phyloP scores from a whole-genome alignment of 805 yeast genomes.

The Pichia insulana region DNA sequence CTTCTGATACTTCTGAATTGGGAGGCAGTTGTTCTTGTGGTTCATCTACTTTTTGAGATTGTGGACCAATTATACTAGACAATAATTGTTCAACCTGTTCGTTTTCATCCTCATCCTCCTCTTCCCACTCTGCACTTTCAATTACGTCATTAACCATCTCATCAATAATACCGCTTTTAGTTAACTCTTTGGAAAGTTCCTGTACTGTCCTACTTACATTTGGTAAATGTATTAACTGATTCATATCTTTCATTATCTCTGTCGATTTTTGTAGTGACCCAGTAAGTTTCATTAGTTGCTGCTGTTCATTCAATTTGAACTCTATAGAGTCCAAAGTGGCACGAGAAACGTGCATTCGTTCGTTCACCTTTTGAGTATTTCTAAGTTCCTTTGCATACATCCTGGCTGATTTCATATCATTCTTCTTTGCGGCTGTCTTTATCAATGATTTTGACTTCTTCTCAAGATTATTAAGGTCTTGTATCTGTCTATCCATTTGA shows the following conservation, averaged over 20 bases:
- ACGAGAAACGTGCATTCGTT: constrained; percentile 65
- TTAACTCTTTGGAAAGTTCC: constrained; percentile 76
- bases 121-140: constrained; percentile 59
- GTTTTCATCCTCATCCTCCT: constrained; percentile 54
- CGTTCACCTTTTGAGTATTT: constrained; percentile 62
- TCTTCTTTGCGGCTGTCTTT: constrained; percentile 63
- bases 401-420: constrained; percentile 67
- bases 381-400: constrained; percentile 77
- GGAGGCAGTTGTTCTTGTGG: constrained; percentile 5
- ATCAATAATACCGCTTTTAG: constrained; percentile 78
- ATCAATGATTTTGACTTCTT: constrained; percentile 73
- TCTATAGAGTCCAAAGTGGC: constrained; percentile 81
- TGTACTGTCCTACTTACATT: constrained; percentile 76
- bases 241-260: constrained; percentile 81
- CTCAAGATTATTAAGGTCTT: constrained; percentile 48
- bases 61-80: constrained; percentile 31
- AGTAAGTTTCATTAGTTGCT: constrained; percentile 73
- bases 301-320: constrained; percentile 87
- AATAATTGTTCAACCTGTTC: constrained; percentile 53
- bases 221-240: constrained; percentile 67
- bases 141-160: constrained; percentile 93
- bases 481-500: constrained; percentile 72
- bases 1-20: constrained; percentile 25
- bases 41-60: not conserved
- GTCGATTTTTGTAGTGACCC: constrained; percentile 75